These are phyloP conservation scores for Alternaria tenuissima DNA, from an alignment of 2,329 filamentous ascomycete genomes.

Conservation along the genomic window DNA sequence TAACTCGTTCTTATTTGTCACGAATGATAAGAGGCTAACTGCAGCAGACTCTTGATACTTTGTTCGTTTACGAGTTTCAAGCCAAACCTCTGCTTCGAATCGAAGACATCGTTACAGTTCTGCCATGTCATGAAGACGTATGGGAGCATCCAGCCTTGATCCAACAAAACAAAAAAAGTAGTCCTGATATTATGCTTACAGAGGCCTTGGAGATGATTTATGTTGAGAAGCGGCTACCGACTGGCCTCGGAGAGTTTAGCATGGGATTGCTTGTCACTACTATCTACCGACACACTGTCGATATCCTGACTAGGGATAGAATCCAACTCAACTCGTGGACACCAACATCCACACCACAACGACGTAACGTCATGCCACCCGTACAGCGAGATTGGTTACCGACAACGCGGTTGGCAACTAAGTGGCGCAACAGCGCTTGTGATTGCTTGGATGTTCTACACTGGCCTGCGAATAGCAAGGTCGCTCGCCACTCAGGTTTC, in stretches of 20 bases:
- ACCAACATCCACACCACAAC: slow-evolving; percentile 32
- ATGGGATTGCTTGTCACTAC: slow-evolving; percentile 60
- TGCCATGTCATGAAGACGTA: slow-evolving; percentile 21
- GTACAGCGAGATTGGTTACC: slow-evolving; percentile 55
- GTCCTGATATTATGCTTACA: slow-evolving; percentile 5
- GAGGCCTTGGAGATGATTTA: slow-evolving; percentile 57
- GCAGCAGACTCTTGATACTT: slow-evolving; percentile 8
- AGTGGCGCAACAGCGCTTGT: slow-evolving; percentile 58
- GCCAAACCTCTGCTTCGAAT: slow-evolving; percentile 18
- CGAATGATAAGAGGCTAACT: neutral
- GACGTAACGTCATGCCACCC: slow-evolving; percentile 10
- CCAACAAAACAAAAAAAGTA: neutral
- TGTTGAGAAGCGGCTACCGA: slow-evolving; percentile 58
- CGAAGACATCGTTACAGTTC: slow-evolving; percentile 10
- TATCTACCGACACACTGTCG: slow-evolving; percentile 60
- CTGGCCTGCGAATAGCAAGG: slow-evolving; percentile 64
- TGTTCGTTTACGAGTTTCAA: slow-evolving; percentile 19
- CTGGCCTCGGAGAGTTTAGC: slow-evolving; percentile 59
- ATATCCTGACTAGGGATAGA: slow-evolving; percentile 57
- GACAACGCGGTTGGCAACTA: slow-evolving; percentile 56
- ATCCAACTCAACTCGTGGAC: slow-evolving; percentile 54
- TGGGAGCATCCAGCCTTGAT: slow-evolving; percentile 13
- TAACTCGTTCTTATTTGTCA: neutral
- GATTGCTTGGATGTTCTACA: slow-evolving; percentile 65
- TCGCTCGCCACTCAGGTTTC: slow-evolving; percentile 59